These are phyloP conservation scores for Rubroshorea leprosula DNA, from an alignment of 345 rosid genomes.

Conservation along the genomic window DNA sequence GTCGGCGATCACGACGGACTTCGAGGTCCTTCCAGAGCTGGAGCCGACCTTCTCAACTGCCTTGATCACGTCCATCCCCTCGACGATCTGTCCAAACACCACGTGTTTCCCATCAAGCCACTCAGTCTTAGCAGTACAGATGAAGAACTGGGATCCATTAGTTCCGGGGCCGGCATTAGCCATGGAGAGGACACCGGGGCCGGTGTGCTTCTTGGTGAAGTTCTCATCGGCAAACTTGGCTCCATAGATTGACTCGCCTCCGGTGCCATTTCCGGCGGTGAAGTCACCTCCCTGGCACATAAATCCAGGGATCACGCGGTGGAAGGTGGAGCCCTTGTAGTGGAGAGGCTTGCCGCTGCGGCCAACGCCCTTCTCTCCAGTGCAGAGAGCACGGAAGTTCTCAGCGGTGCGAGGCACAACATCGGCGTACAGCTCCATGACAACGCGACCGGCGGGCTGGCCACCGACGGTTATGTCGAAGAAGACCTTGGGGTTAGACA, in stretches of 20 bases:
- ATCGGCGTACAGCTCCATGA: slow-evolving; percentile 69
- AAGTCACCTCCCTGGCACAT: slow-evolving; percentile 93
- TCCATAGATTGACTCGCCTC: slow-evolving; percentile 85
- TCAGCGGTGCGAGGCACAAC: slow-evolving; percentile 53
- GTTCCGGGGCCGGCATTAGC: slow-evolving; percentile 71
- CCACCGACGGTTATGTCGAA: slow-evolving; percentile 57
- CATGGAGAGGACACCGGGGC: slow-evolving; percentile 69
- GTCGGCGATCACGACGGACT: slow-evolving; percentile 44
- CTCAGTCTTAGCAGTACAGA: slow-evolving; percentile 53
- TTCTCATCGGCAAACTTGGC: slow-evolving; percentile 65
- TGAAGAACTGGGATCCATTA: slow-evolving; percentile 74
- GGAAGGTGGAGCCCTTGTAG: slow-evolving; percentile 73
- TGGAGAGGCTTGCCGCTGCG: slow-evolving; percentile 64
- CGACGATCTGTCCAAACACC: slow-evolving; percentile 65
- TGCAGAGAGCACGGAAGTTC: slow-evolving; percentile 87
- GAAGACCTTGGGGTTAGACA: slow-evolving; percentile 50
- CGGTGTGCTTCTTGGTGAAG: slow-evolving; percentile 71
- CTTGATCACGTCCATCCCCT: slow-evolving; percentile 57
- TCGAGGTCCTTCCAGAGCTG: slow-evolving; percentile 44
- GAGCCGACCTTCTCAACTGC: slow-evolving; percentile 68
- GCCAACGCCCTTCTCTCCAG: slow-evolving; percentile 65
- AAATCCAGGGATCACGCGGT: slow-evolving; percentile 73
- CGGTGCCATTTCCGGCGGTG: slow-evolving; percentile 75
- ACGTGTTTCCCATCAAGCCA: slow-evolving; percentile 88
- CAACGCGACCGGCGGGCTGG: slow-evolving; percentile 42